Evolutionary conservation across 1,284 basidiomycete species (phyloP).

Genomic region (Apiotrichum akiyoshidainum): DNA sequence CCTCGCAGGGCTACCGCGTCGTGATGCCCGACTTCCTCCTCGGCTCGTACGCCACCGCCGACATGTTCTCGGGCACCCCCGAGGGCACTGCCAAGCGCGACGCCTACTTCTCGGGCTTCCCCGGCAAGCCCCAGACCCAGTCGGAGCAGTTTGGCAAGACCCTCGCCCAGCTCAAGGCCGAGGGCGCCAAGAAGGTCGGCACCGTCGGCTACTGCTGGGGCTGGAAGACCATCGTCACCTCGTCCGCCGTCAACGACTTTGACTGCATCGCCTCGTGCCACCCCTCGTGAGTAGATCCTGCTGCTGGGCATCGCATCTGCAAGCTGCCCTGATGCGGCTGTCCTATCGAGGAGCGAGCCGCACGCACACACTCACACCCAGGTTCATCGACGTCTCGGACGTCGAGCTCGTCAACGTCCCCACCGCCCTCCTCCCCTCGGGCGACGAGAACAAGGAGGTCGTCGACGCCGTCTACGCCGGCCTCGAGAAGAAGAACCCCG

Average conservation of each 20-base stretch:
- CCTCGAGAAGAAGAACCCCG: constrained; percentile 43
- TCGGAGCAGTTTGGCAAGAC: constrained; percentile 36
- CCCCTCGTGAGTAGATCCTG: constrained; percentile 42
- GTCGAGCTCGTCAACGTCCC: constrained; percentile 48
- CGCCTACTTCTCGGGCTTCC: constrained; percentile 40
- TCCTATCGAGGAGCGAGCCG: no score
- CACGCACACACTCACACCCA: constrained; percentile 11
- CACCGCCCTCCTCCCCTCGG: constrained; percentile 49
- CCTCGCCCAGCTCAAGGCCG: constrained; percentile 39
- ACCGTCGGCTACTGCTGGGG: constrained; percentile 52
- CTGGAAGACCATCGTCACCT: constrained; percentile 35
- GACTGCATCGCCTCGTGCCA: constrained; percentile 40
- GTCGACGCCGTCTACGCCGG: constrained; percentile 39
- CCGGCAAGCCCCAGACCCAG: constrained; percentile 38
- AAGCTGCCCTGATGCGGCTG: no score
- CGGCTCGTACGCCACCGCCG: constrained; percentile 45
- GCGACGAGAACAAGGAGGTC: constrained; percentile 49
- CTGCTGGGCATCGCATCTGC: no score
- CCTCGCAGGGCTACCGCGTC: constrained; percentile 49
- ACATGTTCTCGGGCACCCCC: constrained; percentile 34
- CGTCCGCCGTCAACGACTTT: constrained; percentile 26
- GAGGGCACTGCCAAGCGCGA: constrained; percentile 31
- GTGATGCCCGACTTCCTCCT: constrained; percentile 53
- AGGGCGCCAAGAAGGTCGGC: constrained; percentile 44
- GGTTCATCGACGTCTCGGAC: constrained; percentile 48